Evolutionary conservation across 148 eudicot species (phyloP), one percentile per base, ranked within the genome.

Genomic region (Nepenthes gracilis): DNA sequence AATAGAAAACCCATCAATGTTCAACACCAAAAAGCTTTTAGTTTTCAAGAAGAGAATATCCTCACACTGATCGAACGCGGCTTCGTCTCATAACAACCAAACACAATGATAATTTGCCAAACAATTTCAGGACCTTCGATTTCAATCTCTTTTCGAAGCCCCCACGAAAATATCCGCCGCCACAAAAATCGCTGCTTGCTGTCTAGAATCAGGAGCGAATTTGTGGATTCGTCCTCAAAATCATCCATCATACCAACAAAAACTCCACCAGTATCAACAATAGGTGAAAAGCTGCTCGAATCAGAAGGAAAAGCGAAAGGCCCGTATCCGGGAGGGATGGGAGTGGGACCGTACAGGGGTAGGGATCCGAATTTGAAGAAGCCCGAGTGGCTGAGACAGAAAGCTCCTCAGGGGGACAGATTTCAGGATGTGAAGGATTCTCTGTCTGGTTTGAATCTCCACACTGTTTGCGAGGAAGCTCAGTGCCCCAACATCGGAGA

Each of bases 381-480:
- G 72, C 97, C 96, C 0, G 81, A 47, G 33, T 91, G 96, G 97
- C 73, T 91, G 43, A 78, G 97, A 65, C 93, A 91, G 70, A 91
- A 61, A 67, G 97, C 96, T 6, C 93, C 96, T 7, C 93, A 87
- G 60, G 97, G 97, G 5, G 70, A 73, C 58, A 83, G 64, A 74
- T 87, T 74, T 65, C 74, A 87, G 59, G 87, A 91, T 74, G 90
- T 85, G 23, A 91, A 91, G 69, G 83, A 76, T 1, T 74, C 85
- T 1, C 68, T 91, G 51, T 85, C 96, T 1, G 59, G 68, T 5
- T 77, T 91, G 62, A 88, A 88, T 9, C 90, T 91, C 34, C 79
- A 91, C 50, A 91, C 97, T 35, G 96, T 91, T 45, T 91, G 97
- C 51, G 82, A 88, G 67, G 96, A 91, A 75, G 97, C 97, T 14